These are phyloP conservation scores for Alternaria infectoria DNA, from an alignment of 2,329 filamentous ascomycete species.

Conservation along the genomic window DNA sequence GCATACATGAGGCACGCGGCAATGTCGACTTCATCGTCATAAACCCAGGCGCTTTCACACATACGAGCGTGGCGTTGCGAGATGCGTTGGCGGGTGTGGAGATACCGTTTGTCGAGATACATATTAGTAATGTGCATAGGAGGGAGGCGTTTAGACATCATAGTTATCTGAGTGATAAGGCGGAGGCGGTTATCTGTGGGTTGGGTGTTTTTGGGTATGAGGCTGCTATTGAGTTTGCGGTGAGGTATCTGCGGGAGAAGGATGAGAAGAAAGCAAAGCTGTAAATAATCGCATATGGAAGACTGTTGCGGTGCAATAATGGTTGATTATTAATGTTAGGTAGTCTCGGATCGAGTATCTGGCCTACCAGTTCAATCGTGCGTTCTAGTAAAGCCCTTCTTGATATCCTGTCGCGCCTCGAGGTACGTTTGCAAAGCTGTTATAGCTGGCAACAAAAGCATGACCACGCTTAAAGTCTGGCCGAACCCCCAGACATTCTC, in stretches of 20 bases:
- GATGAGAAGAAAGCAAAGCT: not conserved
- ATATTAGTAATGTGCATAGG: conserved; percentile 76
- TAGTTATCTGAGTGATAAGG: conserved; percentile 78
- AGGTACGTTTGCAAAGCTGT: conserved; percentile 36
- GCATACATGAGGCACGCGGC: conserved; percentile 70
- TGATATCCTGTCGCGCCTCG: conserved; percentile 35
- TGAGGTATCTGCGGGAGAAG: conserved; percentile 30
- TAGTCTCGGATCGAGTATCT: not conserved
- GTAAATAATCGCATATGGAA: not conserved
- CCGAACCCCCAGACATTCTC: conserved; percentile 42
- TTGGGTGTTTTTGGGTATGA: conserved; percentile 59
- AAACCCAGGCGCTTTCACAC: conserved; percentile 77
- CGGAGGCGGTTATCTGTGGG: conserved; percentile 74
- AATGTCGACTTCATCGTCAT: conserved; percentile 72
- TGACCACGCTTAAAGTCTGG: conserved; percentile 39
- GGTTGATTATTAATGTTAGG: not conserved
- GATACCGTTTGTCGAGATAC: conserved; percentile 79
- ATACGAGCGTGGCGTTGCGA: conserved; percentile 77
- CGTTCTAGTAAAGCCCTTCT: not conserved
- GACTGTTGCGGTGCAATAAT: not conserved
- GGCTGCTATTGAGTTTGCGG: conserved; percentile 53
- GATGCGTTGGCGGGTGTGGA: conserved; percentile 73
- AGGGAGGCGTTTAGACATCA: conserved; percentile 72
- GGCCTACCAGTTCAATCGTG: not conserved
- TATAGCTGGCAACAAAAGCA: conserved; percentile 36